Percentiles rank a stretch among this genome's conserved stretches.
Evolutionary conservation across 1,284 basidiomycete species (phyloP).

Genomic region (Puccinia polysora): DNA sequence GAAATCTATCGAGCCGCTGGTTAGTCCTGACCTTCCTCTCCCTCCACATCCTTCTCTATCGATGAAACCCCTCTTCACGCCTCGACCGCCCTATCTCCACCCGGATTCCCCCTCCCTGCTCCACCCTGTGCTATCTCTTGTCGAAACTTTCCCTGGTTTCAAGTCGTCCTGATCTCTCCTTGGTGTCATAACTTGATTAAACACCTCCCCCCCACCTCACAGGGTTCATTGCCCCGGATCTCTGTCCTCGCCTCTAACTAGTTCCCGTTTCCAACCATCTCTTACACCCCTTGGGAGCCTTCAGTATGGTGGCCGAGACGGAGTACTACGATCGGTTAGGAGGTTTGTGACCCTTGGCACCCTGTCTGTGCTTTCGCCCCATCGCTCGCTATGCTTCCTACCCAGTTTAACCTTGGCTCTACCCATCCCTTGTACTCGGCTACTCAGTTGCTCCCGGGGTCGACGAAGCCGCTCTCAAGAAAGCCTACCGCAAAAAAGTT

Average conservation of each 20-base stretch:
- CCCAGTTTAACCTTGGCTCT: not conserved
- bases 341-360: not conserved
- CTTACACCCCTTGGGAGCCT: no score
- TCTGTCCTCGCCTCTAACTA: not conserved
- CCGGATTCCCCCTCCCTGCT: not conserved
- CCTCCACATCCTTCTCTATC: not conserved
- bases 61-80: not conserved
- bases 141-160: not conserved
- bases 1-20: not conserved
- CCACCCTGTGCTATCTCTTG: not conserved
- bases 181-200: not conserved
- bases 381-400: not conserved
- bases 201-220: not conserved
- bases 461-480: slow-evolving; percentile 38
- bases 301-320: slow-evolving; percentile 36
- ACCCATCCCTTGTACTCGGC: no score
- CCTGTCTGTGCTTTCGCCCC: not conserved
- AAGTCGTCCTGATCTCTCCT: not conserved
- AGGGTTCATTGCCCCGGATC: not conserved
- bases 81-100: not conserved
- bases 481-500: slow-evolving; percentile 89
- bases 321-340: slow-evolving; percentile 33
- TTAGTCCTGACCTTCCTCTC: slow-evolving; percentile 2
- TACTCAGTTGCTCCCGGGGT: slow-evolving; percentile 19
- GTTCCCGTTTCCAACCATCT: no score